Base-by-base conservation (phyloP, 345 rosid species). In the Mercurialis annua region DNA sequence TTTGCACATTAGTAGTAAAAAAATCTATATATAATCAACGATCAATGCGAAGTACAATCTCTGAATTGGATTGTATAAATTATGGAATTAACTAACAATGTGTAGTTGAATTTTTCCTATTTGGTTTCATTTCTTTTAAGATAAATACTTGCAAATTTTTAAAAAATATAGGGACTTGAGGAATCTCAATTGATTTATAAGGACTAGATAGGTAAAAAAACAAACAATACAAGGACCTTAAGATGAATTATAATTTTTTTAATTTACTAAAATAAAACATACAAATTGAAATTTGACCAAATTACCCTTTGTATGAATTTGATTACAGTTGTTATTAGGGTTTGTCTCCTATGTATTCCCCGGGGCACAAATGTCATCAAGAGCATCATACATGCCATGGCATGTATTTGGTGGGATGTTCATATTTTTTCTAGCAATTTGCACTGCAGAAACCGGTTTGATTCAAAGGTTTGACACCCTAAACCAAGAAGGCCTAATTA, bases 261-360 rank as follows among this genome's bases (percentile, higher is more conserved):
- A 4, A 0, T 14, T 44, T 44, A 2, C 14, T 46, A 46, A 44
- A 46, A 10, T 12, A 11, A 14, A 4, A 46, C 2, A 46, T 4
- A 11, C 18, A 6, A 46, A 46, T 44, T 44, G 11, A 38, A 4
- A 23, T 48, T 31, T 38, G 18, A 66, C 51, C 27, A 53, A 40
- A 59, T 15, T 5, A 53, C 24, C 49, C 8, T 10, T 6, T 24
- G 15, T 24, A 16, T 52, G 46, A 21, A 42, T 14, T 20, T 6
- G 23, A 11, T 34, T 62, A 11, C 81, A 81, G 90, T 84, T 79
- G 81, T 15, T 81, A 29, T 30, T 78, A 27, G 89, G 68, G 0
- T 78, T 84, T 75, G 72, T 81, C 77, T 75, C 82, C 1, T 84
- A 29, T 12, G 76, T 82, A 30, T 82, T 79, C 69, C 91, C 88